Evolutionary conservation across 805 yeast species (phyloP).

Genomic region (Isabelozyma heimii): DNA sequence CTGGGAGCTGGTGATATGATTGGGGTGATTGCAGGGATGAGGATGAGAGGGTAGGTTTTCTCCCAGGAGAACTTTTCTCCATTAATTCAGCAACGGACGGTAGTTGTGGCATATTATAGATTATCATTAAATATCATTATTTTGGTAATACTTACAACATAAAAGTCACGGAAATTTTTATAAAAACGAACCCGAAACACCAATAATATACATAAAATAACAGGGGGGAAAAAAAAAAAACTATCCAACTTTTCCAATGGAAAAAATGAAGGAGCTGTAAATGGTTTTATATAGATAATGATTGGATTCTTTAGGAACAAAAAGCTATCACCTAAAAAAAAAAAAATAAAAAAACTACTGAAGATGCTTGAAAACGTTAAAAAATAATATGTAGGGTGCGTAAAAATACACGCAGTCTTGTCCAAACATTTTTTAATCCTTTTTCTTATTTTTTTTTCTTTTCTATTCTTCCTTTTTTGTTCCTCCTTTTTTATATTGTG

Average conservation of each 20-base stretch:
- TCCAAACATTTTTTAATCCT: not conserved
- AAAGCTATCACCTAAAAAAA: not conserved
- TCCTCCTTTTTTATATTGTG: no score
- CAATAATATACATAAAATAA: not conserved
- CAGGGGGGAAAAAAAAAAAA: no score
- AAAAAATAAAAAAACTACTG: not conserved
- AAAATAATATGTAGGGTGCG: not conserved
- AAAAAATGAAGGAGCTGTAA: not conserved
- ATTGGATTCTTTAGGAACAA: not conserved
- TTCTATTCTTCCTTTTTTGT: not conserved
- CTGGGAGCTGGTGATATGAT: not conserved
- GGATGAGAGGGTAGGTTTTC: conserved; percentile 1
- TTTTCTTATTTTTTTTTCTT: no score
- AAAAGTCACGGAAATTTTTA: not conserved
- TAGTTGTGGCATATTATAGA: conserved; percentile 10
- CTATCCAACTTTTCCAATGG: not conserved
- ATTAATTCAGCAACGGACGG: conserved; percentile 25
- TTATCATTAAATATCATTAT: not conserved
- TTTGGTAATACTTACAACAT: no score
- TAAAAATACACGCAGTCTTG: not conserved
- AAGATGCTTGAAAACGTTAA: not conserved
- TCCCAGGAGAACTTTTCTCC: conserved; percentile 2
- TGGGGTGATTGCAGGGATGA: conserved; percentile 6
- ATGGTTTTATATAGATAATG: not conserved
- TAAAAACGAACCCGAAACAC: not conserved